Base-by-base conservation (phyloP, 768 basidiomycete genomes). In the Mrakia hoshinonis region DNA sequence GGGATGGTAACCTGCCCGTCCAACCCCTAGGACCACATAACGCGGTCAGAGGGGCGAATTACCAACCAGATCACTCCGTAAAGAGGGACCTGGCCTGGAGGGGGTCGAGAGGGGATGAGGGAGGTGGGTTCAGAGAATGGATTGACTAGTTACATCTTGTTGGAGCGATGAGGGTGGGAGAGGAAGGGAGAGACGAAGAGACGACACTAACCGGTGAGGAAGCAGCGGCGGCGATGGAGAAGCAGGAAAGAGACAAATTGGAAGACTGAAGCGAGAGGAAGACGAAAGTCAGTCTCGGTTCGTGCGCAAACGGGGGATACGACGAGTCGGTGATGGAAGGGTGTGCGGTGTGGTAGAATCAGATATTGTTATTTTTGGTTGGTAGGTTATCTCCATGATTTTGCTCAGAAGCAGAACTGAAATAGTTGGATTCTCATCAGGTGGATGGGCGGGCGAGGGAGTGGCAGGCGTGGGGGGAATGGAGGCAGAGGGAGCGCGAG, bases 91-190 rank as follows among this genome's bases (percentile, higher is more conserved):
- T 3, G 58, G 58, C 36, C 58, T 61, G 58, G 36, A 36, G 58
- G 58, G 34, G 58, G 58, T 58, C 11, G 58, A 38, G 58, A 61
- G 58, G 58, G 58, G 58, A 61, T 36, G 31, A 38, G 18, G 58
- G 34, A 61, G 22, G 58, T 38, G 58, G 58, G 58, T 38, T 61
- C 58, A 61, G 31, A 36, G 58, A 61, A 61, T 61, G 58, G 58
- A 61, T 61, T 61, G 58, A 61, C 58, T 61, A 61, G 58, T 61
- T 61, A 61, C 58, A 61, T 61, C 58, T 38, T 61, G 31, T 36
- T 61, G 58, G 4, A 39, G 20, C 4, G 34, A 61, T 11, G 36
- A 18, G 34, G 2, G 18, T 15, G 29, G 34, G 7, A 61, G 34
- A 4, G 36, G 36, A n/a, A 22, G 31, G 18, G 20, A 34, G 11